Evolutionary conservation across 352 stramenopile species (phyloP).

Genomic region (Phytophthora melonis): DNA sequence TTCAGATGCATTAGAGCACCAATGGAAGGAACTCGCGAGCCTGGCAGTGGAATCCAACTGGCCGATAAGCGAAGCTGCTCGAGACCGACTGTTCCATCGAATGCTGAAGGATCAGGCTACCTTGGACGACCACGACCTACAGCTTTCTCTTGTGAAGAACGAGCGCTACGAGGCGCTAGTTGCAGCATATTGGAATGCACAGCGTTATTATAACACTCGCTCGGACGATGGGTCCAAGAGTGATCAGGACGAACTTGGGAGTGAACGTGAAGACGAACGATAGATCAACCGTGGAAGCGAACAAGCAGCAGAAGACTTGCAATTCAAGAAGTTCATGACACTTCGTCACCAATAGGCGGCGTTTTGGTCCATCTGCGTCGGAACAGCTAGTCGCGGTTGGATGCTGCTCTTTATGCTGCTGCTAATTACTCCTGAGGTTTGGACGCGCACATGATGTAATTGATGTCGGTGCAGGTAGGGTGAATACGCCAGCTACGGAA

Average conservation of each 20-base stretch:
- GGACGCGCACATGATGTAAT: conserved; percentile 86
- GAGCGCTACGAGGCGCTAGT: conserved; percentile 65
- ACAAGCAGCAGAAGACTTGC: conserved; percentile 4
- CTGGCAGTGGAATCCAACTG: conserved; percentile 64
- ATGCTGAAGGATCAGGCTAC: conserved; percentile 77
- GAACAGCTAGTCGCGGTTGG: conserved; percentile 4
- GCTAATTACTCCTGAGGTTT: conserved; percentile 53
- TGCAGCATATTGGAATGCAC: conserved; percentile 48
- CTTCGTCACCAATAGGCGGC: neutral
- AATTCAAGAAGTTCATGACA: conserved; percentile 2
- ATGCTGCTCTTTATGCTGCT: conserved; percentile 5
- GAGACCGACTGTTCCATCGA: conserved; percentile 70
- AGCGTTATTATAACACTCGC: conserved; percentile 43
- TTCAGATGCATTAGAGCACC: conserved; percentile 65
- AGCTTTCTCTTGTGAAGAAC: conserved; percentile 53
- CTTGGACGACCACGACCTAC: conserved; percentile 49
- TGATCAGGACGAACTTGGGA: conserved; percentile 1
- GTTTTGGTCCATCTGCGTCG: conserved; percentile 2
- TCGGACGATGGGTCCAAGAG: conserved; percentile 11
- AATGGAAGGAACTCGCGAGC: conserved; percentile 67
- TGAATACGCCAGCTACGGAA: conserved; percentile 79
- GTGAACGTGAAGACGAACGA: conserved; percentile 17
- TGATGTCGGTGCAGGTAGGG: conserved; percentile 77
- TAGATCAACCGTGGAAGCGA: conserved; percentile 10
- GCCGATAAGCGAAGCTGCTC: conserved; percentile 49